These are phyloP conservation scores for Phytophthora hybrid DNA, from an alignment of 352 stramenopile genomes.

Conservation along the genomic window DNA sequence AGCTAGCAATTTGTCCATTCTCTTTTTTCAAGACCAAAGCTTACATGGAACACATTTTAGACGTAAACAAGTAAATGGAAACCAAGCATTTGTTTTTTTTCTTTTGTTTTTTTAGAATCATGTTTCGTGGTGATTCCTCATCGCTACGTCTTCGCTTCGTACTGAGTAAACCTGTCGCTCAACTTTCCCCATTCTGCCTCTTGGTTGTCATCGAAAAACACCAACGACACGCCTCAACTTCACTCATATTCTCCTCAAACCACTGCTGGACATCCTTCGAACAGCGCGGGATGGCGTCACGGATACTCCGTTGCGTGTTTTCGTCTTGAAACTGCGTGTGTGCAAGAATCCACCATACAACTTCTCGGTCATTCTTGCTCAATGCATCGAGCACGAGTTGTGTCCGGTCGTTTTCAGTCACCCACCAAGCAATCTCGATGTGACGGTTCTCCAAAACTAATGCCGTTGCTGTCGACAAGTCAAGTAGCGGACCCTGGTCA, in stretches of 20 bases:
- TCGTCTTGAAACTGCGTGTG: not conserved
- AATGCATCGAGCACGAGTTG: not conserved
- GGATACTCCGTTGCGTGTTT: not conserved
- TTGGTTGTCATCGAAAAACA: not conserved
- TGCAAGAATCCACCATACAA: not conserved
- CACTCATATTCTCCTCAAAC: not conserved
- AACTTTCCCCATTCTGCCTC: not conserved
- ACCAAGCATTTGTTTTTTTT: too few relatives aligned
- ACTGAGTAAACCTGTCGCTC: not conserved
- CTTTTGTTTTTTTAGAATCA: too few relatives aligned
- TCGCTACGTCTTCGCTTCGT: not conserved
- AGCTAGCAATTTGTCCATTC: too few relatives aligned
- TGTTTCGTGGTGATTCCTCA: too few relatives aligned
- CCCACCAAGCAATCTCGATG: not conserved
- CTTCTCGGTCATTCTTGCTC: not conserved
- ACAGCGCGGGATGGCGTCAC: not conserved
- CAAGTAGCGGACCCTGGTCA: not conserved
- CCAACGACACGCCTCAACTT: not conserved
- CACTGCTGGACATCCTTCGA: not conserved
- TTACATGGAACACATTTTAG: too few relatives aligned
- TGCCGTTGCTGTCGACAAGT: not conserved
- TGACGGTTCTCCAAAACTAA: not conserved
- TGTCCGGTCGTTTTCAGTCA: not conserved
- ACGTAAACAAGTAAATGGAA: too few relatives aligned
- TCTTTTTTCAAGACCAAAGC: too few relatives aligned